These are phyloP conservation scores for Volutella citrinella DNA, from an alignment of 2,329 filamentous ascomycete genomes.

Conservation along the genomic window DNA sequence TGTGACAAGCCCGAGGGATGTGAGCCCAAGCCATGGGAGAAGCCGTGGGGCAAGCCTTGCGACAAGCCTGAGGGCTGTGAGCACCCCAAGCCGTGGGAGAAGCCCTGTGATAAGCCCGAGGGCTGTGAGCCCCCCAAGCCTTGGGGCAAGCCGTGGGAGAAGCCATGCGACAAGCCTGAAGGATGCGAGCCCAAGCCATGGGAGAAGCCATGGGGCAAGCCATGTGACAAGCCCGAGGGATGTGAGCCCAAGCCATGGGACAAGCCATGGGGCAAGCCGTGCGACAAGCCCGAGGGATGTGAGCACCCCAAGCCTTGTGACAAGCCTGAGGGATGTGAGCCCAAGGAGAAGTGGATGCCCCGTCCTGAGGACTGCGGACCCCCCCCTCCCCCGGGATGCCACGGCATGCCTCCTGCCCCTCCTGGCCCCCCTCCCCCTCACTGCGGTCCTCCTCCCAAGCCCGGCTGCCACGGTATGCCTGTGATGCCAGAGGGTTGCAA, in stretches of 20 bases:
- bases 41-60: neutral
- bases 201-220: neutral
- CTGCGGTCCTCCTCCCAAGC: no score
- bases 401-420: no score
- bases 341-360: no score
- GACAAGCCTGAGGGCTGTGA: neutral
- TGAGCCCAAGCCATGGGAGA: neutral
- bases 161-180: neutral
- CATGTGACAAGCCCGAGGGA: neutral
- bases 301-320: no score
- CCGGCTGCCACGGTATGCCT: no score
- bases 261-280: neutral
- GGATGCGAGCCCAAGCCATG: no score
- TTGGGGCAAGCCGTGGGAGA: neutral
- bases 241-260: no score
- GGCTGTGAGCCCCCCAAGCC: neutral
- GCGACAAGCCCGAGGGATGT: neutral
- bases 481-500: no score
- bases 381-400: no score
- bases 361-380: neutral
- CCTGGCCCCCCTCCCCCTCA: no score
- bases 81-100: no score
- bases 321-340: neutral
- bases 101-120: neutral
- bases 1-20: neutral